phyloP scores from a whole-genome alignment of 2,329 filamentous ascomycete species.

The Claviceps fusiformis region DNA sequence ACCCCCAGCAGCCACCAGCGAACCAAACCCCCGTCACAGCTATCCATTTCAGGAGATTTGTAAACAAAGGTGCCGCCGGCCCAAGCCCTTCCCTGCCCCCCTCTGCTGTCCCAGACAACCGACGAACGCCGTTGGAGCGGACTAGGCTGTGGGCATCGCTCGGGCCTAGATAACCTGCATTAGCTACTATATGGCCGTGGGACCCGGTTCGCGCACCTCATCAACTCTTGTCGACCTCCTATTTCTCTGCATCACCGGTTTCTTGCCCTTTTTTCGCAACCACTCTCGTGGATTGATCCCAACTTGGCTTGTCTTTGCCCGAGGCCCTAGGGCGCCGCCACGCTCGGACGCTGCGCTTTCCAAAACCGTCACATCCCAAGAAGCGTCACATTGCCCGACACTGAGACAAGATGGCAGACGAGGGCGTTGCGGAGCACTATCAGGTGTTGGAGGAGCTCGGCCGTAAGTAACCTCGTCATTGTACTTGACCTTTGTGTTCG shows the following conservation, averaged over 20 bases:
- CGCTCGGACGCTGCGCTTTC: not conserved
- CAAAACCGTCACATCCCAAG: not conserved
- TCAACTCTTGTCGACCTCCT: not conserved
- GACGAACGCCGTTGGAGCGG: conserved; percentile 8
- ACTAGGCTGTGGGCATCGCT: conserved; percentile 1
- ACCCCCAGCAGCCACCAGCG: not conserved
- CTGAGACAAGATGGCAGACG: conserved; percentile 36
- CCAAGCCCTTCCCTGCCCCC: conserved; percentile 16
- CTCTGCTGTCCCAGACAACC: conserved; percentile 24
- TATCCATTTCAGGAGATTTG: conserved; percentile 25
- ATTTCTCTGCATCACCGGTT: not conserved
- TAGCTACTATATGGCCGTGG: conserved; percentile 1
- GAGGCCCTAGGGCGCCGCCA: not conserved
- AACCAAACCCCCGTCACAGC: conserved; percentile 12
- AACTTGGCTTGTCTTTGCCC: not conserved
- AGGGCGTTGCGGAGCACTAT: conserved; percentile 70
- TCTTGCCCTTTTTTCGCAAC: not conserved
- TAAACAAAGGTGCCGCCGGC: conserved; percentile 24
- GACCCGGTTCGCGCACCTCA: conserved; percentile 1
- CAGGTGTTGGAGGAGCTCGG: conserved; percentile 93
- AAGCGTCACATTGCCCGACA: conserved; percentile 12
- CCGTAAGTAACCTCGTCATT: conserved; percentile 44
- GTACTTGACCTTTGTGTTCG: no score
- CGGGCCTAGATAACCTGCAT: not conserved
- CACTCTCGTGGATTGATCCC: not conserved